Conservation (phyloP, 2,329 filamentous ascomycete genomes). For the Aspergillus ochraceus region DNA sequence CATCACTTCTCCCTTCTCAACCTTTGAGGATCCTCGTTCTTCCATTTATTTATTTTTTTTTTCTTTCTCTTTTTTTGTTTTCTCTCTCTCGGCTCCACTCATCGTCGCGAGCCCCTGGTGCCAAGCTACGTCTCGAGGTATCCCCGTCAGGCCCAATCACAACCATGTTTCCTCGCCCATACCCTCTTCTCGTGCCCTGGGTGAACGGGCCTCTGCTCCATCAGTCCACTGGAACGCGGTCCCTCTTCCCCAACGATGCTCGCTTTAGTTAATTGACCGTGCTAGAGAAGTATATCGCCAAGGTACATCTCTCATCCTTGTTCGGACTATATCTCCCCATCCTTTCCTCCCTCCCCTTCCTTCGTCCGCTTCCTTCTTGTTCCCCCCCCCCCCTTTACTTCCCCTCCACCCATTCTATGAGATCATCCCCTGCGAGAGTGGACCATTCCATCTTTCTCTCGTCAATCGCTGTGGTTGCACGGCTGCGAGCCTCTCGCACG, state of each 20-base stretch:
- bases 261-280: neutral
- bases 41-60: neutral
- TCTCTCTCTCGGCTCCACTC: slow-evolving; percentile 10
- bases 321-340: slow-evolving; percentile 25
- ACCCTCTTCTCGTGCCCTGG: neutral
- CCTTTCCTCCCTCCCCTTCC: slow-evolving; percentile 12
- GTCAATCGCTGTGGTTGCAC: slow-evolving; percentile 15
- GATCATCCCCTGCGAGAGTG: neutral
- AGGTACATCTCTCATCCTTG: slow-evolving; percentile 9
- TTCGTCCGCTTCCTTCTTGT: slow-evolving; percentile 11
- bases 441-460: neutral
- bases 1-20: neutral
- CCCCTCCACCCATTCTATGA: neutral
- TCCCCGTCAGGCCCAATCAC: slow-evolving; percentile 17
- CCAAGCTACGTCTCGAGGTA: slow-evolving; percentile 16
- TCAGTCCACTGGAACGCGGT: slow-evolving; percentile 5
- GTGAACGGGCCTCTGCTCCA: slow-evolving; percentile 20
- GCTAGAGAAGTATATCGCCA: neutral
- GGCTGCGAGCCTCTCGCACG: slow-evolving; percentile 21
- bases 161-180: neutral
- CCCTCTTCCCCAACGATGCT: slow-evolving; percentile 2
- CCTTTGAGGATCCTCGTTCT: slow-evolving; percentile 5
- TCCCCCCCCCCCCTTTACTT: slow-evolving; percentile 11
- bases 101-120: slow-evolving; percentile 12
- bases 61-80: slow-evolving; percentile 6